These are phyloP conservation scores for Ustilago trichophora DNA, from an alignment of 1,284 basidiomycete genomes.

Conservation along the genomic window DNA sequence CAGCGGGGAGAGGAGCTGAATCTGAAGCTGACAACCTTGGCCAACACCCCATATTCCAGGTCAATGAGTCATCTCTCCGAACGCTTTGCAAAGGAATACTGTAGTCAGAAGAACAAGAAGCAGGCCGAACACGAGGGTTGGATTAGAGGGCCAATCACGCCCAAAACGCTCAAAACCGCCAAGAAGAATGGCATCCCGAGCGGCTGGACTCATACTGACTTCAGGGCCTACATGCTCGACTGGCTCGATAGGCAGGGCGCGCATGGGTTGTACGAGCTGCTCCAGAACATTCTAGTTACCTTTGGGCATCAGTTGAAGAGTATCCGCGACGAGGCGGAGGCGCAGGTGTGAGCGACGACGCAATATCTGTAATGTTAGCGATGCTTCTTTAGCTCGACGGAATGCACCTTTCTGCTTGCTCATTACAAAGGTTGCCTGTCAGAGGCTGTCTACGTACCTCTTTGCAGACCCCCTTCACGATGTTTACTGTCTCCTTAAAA, in stretches of 20 bases:
- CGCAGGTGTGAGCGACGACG: background rate
- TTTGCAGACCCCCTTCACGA: too few relatives aligned
- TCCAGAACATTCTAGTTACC: conserved; percentile 36
- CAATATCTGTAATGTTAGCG: too few relatives aligned
- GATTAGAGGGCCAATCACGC: conserved; percentile 38
- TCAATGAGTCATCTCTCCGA: conserved; percentile 29
- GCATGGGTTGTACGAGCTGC: conserved; percentile 34
- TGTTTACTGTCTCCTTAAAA: too few relatives aligned
- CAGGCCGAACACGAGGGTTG: conserved; percentile 9
- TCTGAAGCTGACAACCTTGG: conserved; percentile 23
- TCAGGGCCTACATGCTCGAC: conserved; percentile 37
- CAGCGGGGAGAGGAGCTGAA: conserved; percentile 28
- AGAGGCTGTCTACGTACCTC: too few relatives aligned
- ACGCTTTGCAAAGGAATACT: conserved; percentile 31
- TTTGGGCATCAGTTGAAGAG: conserved; percentile 30
- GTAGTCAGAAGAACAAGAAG: background rate
- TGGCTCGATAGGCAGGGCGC: conserved; percentile 38
- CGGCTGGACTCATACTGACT: conserved; percentile 36
- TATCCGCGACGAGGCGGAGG: conserved; percentile 17
- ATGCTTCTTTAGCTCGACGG: too few relatives aligned
- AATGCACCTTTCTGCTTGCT: too few relatives aligned
- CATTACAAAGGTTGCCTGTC: too few relatives aligned
- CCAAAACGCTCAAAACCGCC: conserved; percentile 17
- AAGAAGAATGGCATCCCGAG: conserved; percentile 28
- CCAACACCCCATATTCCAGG: conserved; percentile 28